phyloP scores from a whole-genome alignment of 305 asterid genomes.

The Solanum hybrid region DNA sequence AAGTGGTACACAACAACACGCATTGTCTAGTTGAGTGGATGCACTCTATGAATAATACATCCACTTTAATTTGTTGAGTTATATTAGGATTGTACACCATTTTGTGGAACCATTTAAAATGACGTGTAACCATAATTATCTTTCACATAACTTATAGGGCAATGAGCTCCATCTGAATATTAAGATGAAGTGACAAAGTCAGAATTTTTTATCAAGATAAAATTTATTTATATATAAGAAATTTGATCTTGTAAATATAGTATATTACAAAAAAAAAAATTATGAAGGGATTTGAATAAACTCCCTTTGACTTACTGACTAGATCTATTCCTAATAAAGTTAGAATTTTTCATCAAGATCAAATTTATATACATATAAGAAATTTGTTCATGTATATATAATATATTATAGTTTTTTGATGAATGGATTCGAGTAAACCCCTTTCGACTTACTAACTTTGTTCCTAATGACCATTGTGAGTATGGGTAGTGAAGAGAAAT shows the following conservation, averaged over 20 bases:
- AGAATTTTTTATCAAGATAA: neutral
- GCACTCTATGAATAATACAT: conserved; percentile 6
- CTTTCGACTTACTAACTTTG: neutral
- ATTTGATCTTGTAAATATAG: neutral
- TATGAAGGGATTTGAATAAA: neutral
- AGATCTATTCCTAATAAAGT: neutral
- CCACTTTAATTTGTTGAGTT: neutral
- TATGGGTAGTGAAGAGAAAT: neutral
- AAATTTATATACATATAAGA: neutral
- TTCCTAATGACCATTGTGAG: neutral
- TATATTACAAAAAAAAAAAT: neutral
- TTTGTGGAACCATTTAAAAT: neutral
- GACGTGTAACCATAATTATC: neutral
- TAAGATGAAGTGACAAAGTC: neutral
- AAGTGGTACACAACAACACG: conserved; percentile 41
- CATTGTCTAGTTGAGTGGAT: conserved; percentile 31
- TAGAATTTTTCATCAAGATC: neutral
- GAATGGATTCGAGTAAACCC: neutral
- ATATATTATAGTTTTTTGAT: neutral
- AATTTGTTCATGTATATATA: neutral
- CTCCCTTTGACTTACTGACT: neutral
- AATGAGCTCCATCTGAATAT: neutral
- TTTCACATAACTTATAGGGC: neutral
- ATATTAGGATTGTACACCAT: neutral
- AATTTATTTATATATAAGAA: neutral